These are phyloP conservation scores for Elsinoe fawcettii DNA, from an alignment of 2,329 filamentous ascomycete genomes.

Conservation along the genomic window DNA sequence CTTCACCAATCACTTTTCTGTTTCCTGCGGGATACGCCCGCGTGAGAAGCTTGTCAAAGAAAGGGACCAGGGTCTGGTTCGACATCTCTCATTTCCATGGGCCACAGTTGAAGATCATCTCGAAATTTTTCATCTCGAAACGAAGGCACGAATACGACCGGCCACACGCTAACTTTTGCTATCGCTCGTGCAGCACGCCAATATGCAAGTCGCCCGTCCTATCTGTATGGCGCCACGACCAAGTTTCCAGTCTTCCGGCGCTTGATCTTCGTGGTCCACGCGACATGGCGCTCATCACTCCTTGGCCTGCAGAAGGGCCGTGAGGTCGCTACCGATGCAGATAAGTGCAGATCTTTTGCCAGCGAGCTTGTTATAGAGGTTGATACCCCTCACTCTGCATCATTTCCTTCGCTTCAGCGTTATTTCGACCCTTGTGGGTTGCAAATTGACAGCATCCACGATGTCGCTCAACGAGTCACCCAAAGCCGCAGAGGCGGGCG, in stretches of 20 bases:
- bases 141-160: neutral
- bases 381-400: neutral
- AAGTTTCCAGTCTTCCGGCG: neutral
- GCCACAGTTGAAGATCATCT: neutral
- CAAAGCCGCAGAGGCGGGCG: neutral
- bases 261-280: constrained; percentile 2
- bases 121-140: neutral
- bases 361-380: neutral
- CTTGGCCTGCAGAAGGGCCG: neutral
- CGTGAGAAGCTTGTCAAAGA: neutral
- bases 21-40: neutral
- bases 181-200: neutral
- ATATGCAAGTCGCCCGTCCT: neutral
- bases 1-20: constrained; percentile 3
- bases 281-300: constrained; percentile 2
- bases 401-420: neutral
- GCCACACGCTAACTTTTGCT: neutral
- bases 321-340: neutral
- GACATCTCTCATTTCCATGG: constrained; percentile 1
- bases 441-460: neutral
- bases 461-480: neutral
- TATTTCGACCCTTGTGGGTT: neutral
- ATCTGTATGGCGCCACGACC: neutral
- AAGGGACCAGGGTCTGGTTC: constrained; percentile 2
- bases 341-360: neutral